These are phyloP conservation scores for Debaryomyces subglobosus DNA, from an alignment of 1,139 yeast genomes.

Conservation along the genomic window DNA sequence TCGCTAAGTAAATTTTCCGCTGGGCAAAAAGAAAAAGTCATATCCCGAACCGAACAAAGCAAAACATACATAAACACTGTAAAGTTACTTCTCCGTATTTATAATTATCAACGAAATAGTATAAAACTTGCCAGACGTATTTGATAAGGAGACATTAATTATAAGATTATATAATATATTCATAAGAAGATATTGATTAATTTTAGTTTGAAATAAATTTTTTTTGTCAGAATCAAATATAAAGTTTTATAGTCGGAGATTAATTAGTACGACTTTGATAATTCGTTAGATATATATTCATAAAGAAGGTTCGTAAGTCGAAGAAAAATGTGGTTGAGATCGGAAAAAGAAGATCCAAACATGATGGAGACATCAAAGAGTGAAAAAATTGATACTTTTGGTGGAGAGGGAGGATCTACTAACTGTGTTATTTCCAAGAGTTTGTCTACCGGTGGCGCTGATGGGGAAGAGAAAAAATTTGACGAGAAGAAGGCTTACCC, in stretches of 20 bases:
- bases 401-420: neutral
- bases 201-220: neutral
- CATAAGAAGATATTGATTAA: neutral
- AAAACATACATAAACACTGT: neutral
- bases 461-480: neutral
- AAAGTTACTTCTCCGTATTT: neutral
- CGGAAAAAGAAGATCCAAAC: neutral
- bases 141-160: neutral
- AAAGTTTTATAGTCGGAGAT: neutral
- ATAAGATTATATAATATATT: neutral
- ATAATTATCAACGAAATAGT: neutral
- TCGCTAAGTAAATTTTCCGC: neutral
- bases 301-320: neutral
- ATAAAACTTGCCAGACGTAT: neutral
- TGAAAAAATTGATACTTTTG: neutral
- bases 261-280: neutral
- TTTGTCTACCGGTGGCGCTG: neutral
- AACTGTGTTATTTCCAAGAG: slow-evolving; percentile 1
- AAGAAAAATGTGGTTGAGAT: slow-evolving; percentile 2
- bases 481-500: neutral
- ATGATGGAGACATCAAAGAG: neutral
- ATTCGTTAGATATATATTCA: neutral
- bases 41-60: neutral
- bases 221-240: neutral
- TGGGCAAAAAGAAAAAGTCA: neutral